phyloP scores from a whole-genome alignment of 352 stramenopile genomes.

The Phytophthora kernoviae region DNA sequence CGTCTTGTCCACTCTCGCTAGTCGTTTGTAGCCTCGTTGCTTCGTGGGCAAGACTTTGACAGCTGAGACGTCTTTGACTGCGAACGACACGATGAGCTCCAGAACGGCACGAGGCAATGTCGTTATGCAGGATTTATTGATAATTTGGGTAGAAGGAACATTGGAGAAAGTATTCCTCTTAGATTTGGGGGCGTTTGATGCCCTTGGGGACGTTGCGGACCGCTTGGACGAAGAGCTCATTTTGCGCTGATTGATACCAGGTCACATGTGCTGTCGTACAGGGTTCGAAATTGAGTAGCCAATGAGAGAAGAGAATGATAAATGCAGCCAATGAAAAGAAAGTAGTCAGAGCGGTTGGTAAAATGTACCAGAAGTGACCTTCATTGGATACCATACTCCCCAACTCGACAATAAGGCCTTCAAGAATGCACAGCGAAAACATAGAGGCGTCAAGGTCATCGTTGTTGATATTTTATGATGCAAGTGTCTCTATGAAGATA shows the following conservation, averaged over 20 bases:
- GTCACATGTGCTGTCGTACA: constrained; percentile 9
- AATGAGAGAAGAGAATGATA: background rate
- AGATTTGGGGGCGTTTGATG: constrained; percentile 2
- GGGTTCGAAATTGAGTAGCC: background rate
- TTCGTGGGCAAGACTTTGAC: constrained; percentile 55
- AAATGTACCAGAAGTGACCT: too few species aligned
- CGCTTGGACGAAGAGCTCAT: constrained; percentile 37
- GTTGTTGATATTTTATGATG: background rate
- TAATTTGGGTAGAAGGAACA: background rate
- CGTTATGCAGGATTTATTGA: constrained; percentile 24
- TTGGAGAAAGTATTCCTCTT: constrained; percentile 9
- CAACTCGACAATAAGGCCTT: too few species aligned
- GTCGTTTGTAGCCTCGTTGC: constrained; percentile 45
- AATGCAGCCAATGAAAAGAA: constrained; percentile 16
- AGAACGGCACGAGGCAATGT: constrained; percentile 51
- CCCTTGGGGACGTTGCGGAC: background rate
- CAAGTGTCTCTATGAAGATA: too few species aligned
- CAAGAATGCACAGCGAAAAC: too few species aligned
- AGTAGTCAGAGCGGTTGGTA: background rate
- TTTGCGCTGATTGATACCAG: constrained; percentile 8
- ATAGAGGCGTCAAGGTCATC: too few species aligned
- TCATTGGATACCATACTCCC: too few species aligned
- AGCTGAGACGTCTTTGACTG: constrained; percentile 50
- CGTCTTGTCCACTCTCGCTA: constrained; percentile 39
- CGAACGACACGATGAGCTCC: constrained; percentile 61